Evolutionary conservation across 1,284 basidiomycete species (phyloP).

Genomic region (Porogramme epimiltina): DNA sequence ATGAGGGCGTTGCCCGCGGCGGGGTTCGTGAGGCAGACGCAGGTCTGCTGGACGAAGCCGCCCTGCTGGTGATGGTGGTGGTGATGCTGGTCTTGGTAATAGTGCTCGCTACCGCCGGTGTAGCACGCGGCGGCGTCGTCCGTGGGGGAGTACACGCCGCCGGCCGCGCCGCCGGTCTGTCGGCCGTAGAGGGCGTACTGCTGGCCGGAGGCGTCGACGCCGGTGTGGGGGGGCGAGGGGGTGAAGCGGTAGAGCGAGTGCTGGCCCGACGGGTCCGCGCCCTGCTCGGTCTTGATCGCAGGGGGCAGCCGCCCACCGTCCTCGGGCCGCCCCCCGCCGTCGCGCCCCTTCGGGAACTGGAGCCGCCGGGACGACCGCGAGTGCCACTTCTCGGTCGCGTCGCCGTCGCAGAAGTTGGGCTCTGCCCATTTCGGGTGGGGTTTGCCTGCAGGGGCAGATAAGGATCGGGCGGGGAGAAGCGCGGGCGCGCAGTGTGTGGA

Average conservation of each 20-base stretch:
- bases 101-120: conserved; percentile 15
- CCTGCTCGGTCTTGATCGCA: conserved; percentile 38
- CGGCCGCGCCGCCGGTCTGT: conserved; percentile 22
- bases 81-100: conserved; percentile 28
- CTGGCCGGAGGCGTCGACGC: conserved; percentile 13
- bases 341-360: conserved; percentile 30
- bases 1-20: conserved; percentile 59
- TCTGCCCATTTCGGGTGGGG: conserved; percentile 84
- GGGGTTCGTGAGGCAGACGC: conserved; percentile 66
- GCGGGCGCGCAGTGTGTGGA: conserved; percentile 3
- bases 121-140: conserved; percentile 27
- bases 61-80: conserved; percentile 30
- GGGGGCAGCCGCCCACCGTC: conserved; percentile 20
- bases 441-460: conserved; percentile 54
- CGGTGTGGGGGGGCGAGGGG: conserved; percentile 28
- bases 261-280: conserved; percentile 20
- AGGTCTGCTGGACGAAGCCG: conserved; percentile 42
- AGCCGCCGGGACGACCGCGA: conserved; percentile 70
- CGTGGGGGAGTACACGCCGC: conserved; percentile 24
- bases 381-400: conserved; percentile 81
- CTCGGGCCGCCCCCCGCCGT: conserved; percentile 18
- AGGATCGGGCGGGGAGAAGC: background rate
- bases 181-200: conserved; percentile 19
- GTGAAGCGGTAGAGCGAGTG: conserved; percentile 34
- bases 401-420: conserved; percentile 72